These are phyloP conservation scores for Musa schizocarpa DNA, from an alignment of 176 grass and related monocot species.

Conservation along the genomic window DNA sequence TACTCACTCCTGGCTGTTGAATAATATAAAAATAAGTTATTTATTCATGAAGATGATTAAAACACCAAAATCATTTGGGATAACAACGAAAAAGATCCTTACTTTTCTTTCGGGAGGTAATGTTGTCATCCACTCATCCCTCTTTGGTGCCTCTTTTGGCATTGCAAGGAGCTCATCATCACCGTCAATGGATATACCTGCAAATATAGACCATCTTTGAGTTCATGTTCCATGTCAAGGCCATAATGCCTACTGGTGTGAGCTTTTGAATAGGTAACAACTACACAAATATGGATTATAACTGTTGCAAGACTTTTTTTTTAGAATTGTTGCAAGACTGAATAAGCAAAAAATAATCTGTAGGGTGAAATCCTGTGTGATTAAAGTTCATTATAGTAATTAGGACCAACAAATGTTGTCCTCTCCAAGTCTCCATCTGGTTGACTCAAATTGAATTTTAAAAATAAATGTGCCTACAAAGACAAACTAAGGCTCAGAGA, in stretches of 20 bases:
- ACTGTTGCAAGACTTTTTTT: not conserved
- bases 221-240: not conserved
- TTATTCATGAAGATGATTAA: slow-evolving; percentile 12
- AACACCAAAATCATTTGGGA: slow-evolving; percentile 2
- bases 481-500: not conserved
- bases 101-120: slow-evolving; percentile 97
- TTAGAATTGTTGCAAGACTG: not conserved
- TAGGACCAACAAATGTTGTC: not conserved
- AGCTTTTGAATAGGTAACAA: not conserved
- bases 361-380: not conserved
- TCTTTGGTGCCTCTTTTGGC: slow-evolving; percentile 59
- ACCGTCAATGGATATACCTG: slow-evolving; percentile 86
- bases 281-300: not conserved
- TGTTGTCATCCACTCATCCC: slow-evolving; percentile 98
- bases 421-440: not conserved
- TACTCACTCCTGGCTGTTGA: slow-evolving; percentile 63
- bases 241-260: not conserved
- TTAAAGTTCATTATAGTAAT: no score
- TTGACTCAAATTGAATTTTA: no score
- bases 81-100: slow-evolving; percentile 16
- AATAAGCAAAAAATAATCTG: not conserved
- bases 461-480: not conserved
- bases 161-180: slow-evolving; percentile 86
- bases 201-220: not conserved
- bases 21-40: slow-evolving; percentile 6